Evolutionary conservation across 768 basidiomycete species (phyloP).

Genomic region (Cystobasidium ongulense): DNA sequence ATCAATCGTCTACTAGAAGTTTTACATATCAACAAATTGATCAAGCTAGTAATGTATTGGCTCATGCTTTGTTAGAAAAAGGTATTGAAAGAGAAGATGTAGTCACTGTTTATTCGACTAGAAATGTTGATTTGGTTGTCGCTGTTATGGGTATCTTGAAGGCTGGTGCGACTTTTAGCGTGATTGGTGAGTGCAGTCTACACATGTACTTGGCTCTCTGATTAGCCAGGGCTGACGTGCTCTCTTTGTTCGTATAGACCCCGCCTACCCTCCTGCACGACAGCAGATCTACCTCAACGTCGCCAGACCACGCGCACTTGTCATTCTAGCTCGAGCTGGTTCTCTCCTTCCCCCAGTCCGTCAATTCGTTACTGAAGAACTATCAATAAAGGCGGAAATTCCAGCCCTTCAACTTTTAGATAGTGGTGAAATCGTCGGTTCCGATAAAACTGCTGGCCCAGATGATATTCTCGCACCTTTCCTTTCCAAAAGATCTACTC

Average conservation of each 20-base stretch:
- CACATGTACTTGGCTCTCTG: no score
- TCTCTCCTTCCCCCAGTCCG: constrained; percentile 69
- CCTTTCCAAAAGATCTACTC: constrained; percentile 55
- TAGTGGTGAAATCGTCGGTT: constrained; percentile 61
- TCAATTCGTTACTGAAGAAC: constrained; percentile 65
- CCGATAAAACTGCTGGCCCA: constrained; percentile 46
- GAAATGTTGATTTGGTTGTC: constrained; percentile 90
- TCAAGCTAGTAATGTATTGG: constrained; percentile 74
- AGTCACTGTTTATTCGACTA: constrained; percentile 93
- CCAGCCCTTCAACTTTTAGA: constrained; percentile 72
- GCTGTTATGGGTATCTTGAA: constrained; percentile 95
- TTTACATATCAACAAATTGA: constrained; percentile 77
- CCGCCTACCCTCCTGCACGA: constrained; percentile 86
- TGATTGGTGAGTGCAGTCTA: constrained; percentile 67
- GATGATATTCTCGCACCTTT: constrained; percentile 57
- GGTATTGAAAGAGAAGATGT: constrained; percentile 90
- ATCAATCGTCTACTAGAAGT: constrained; percentile 47
- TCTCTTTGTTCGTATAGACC: constrained; percentile 54
- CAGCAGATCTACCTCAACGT: constrained; percentile 90
- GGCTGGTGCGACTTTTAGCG: constrained; percentile 91
- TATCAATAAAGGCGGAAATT: constrained; percentile 80
- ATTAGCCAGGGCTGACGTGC: no score
- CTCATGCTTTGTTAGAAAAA: constrained; percentile 75
- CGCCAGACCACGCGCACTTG: constrained; percentile 78
- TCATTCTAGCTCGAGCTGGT: constrained; percentile 86